Conservation (phyloP, 345 rosid genomes). For the Eucalyptus pauciflora region DNA sequence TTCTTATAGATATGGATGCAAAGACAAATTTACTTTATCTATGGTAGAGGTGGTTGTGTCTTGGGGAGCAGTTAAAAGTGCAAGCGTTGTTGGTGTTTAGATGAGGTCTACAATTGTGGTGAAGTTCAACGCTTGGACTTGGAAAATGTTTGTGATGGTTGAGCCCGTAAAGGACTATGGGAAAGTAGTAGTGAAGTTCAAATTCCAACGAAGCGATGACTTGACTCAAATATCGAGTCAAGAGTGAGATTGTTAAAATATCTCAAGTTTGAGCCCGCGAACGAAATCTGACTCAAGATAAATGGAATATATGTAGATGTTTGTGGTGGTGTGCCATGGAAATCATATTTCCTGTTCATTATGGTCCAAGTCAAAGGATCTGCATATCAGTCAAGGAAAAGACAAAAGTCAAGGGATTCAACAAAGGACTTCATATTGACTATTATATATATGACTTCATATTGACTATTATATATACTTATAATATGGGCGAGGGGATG, state of each 20-base stretch:
- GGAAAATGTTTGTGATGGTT: not conserved
- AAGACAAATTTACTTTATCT: not conserved
- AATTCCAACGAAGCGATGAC: not conserved
- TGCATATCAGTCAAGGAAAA: not conserved
- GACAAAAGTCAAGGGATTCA: not conserved
- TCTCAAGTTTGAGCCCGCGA: not conserved
- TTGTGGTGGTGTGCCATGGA: not conserved
- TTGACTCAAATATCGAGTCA: not conserved
- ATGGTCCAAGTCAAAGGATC: not conserved
- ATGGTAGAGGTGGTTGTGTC: not conserved
- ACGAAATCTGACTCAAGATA: not conserved
- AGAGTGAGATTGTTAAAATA: not conserved
- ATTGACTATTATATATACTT: not conserved
- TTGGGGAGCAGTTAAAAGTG: not conserved
- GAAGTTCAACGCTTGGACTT: not conserved
- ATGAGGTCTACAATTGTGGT: not conserved
- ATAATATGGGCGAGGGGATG: not conserved
- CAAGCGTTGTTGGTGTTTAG: not conserved
- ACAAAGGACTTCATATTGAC: not conserved
- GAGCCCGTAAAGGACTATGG: not conserved
- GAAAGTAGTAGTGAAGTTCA: not conserved
- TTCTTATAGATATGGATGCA: not conserved
- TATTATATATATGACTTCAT: not conserved
- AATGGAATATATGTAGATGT: no score
- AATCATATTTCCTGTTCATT: not conserved